These are phyloP conservation scores for Cercospora brassicicola DNA, from an alignment of 2,329 filamentous ascomycete genomes.

Conservation along the genomic window DNA sequence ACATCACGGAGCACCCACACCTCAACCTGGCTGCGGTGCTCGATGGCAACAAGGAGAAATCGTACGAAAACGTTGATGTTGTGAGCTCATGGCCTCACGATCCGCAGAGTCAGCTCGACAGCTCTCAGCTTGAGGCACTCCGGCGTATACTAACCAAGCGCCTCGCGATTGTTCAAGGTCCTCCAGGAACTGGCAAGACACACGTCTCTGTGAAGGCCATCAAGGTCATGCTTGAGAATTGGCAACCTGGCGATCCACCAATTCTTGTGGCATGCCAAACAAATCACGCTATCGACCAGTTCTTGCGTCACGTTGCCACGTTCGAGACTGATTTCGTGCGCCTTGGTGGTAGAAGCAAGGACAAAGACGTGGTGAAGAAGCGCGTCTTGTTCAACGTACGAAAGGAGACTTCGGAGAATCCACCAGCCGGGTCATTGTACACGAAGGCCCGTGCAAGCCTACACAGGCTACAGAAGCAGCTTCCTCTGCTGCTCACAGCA, in stretches of 20 bases:
- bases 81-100: constrained; percentile 55
- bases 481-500: constrained; percentile 47
- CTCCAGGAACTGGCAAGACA: constrained; percentile 76
- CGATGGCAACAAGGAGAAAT: constrained; percentile 36
- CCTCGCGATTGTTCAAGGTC: constrained; percentile 78
- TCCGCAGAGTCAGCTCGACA: constrained; percentile 59
- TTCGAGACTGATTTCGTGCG: constrained; percentile 66
- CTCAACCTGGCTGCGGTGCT: constrained; percentile 49
- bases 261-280: constrained; percentile 83
- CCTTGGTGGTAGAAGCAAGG: constrained; percentile 68
- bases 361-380: constrained; percentile 61
- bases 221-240: constrained; percentile 63
- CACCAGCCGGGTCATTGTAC: constrained; percentile 45
- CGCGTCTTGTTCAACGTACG: constrained; percentile 67
- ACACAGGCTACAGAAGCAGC: constrained; percentile 45
- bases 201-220: constrained; percentile 74
- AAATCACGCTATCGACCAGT: constrained; percentile 85
- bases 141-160: constrained; percentile 68
- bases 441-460: constrained; percentile 45
- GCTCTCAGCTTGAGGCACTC: constrained; percentile 69
- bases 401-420: constrained; percentile 35
- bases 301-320: constrained; percentile 63
- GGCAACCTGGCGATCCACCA: constrained; percentile 58
- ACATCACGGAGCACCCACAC: constrained; percentile 52
- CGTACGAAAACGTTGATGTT: constrained; percentile 54